Percentiles rank a stretch among this genome's conserved stretches.
These are phyloP conservation scores for Neospermospora avenae DNA, from an alignment of 2,329 filamentous ascomycete genomes.

Conservation along the genomic window DNA sequence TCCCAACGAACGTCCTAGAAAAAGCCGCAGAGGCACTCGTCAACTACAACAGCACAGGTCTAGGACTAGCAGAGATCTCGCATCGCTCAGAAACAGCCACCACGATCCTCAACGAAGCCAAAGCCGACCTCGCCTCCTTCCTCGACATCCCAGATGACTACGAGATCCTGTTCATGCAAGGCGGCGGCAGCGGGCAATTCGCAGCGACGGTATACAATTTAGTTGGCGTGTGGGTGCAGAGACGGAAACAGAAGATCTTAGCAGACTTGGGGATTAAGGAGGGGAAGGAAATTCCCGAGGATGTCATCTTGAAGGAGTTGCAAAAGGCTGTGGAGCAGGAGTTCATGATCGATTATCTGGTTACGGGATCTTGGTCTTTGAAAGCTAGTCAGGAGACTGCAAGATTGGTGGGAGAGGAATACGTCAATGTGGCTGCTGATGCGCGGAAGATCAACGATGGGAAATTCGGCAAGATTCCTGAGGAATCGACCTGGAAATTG, in stretches of 20 bases:
- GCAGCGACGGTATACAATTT: conserved; percentile 81
- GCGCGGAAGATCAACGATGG: conserved; percentile 62
- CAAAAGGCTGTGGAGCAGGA: conserved; percentile 64
- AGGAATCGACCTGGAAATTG: conserved; percentile 72
- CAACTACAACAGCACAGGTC: conserved; percentile 76
- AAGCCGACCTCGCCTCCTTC: conserved; percentile 67
- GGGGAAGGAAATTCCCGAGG: conserved; percentile 49
- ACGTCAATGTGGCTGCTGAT: conserved; percentile 79
- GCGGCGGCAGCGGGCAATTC: conserved; percentile 83
- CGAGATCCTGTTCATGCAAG: conserved; percentile 85
- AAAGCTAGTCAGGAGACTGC: conserved; percentile 84
- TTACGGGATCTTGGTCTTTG: conserved; percentile 87
- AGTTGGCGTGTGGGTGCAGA: conserved; percentile 76
- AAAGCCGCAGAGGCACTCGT: conserved; percentile 72
- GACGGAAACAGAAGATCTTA: conserved; percentile 58
- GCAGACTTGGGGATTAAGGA: conserved; percentile 47
- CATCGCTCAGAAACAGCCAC: conserved; percentile 79
- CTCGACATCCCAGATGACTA: conserved; percentile 84
- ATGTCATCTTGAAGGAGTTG: conserved; percentile 55
- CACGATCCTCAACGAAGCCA: conserved; percentile 75
- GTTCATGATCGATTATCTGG: conserved; percentile 79
- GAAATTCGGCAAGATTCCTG: conserved; percentile 83
- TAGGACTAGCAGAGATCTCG: conserved; percentile 86
- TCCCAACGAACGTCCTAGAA: conserved; percentile 80
- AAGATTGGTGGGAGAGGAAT: conserved; percentile 70